Base-by-base conservation (phyloP, 371 early-diverging fungal species). In the Blastocladiella emersonii region DNA sequence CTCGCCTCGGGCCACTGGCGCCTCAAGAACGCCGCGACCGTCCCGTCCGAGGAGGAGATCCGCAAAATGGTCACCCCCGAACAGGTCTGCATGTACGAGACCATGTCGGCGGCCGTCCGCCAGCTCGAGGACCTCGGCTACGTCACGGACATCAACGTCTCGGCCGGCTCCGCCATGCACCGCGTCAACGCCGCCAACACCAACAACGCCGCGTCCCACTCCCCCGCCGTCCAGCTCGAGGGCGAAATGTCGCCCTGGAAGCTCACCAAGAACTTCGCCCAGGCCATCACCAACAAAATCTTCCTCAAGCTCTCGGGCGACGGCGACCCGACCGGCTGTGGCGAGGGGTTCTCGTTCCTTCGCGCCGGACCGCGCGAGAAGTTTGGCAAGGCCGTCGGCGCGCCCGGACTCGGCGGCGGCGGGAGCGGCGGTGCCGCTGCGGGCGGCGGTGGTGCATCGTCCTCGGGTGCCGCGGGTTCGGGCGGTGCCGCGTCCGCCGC, bases 61-160 rank as follows among this genome's bases (percentile, higher is more conserved):
- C 80, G 92, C 53, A 92, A 92, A 67, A 79, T 96, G 73, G 85
- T 98, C 0, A 95, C 97, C n/a, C 99, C 99, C 13, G 99, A 99
- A 71, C 63, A 79, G 76, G 81, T 98, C 32, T 98, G 99, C 74
- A 75, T 95, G 61, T 91, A 91, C 67, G 96, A 99, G 72, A 92
- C 93, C 70, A 98, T 95, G 90, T 72, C 93, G 49, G 95, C 92
- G 6, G 97, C 95, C 57, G 92, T 98, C 72, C 90, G 93, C 59
- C 87, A 95, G 62, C 78, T 99, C 32, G 80, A 87, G 63, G 99
- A 99, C 70, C 81, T 91, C 5, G 99, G 99, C 64, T 91, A 93
- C 74, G 85, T 80, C 25, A 35, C 61, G 57, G 41, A 73, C 70
- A 66, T 69, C 74, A 66, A 79, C 36, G 68, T n/a, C n/a, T n/a